Evolutionary conservation across 805 yeast species (phyloP), one percentile per base, ranked within the genome.

Genomic region (Dipodascopsis tothii): DNA sequence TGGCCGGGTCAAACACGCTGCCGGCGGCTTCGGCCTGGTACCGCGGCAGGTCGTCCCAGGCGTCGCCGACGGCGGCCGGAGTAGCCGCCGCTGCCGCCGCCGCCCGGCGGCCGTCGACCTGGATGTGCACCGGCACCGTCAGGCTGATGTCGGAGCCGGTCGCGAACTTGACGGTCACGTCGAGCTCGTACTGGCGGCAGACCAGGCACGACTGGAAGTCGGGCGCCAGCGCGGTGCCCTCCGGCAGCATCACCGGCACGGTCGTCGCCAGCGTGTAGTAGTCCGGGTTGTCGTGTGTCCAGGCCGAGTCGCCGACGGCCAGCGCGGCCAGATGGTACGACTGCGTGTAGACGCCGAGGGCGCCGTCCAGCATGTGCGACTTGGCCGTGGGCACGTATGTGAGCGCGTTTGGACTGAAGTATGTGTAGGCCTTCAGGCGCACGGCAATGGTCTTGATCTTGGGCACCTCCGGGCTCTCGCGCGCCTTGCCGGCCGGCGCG

Each of bases 131-230:
- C 4, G 48, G 48, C 22, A 48, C 35, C 21, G 27, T 39, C 17
- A 48, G 36, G 9, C 21, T 16, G 3, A 41, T 16, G 5, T 32
- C 44, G 11, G 18, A 17, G 11, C 41, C 43, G 9, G 37, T 35
- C 9, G 48, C 30, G n/a, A 48, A 16, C 20, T 33, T 19, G 18
- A 48, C 41, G 21, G 44, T 45, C 11, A 45, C 32, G 19, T 45
- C 49, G 4, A 42, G 46, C 18, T 41, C 46, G 27, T 48, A 48
- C 23, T 48, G 52, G 21, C 52, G 40, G 5, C 49, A 49, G 7
- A 44, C 35, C 9, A 41, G 35, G 23, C 52, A 48, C 3, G 46
- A 36, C 49, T 44, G 45, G n/a, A 45, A 44, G 20, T 41, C 45
- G 9, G 52, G 52, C 14, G 45, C 46, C 5, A 44, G 35, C 3